phyloP scores from a whole-genome alignment of 768 basidiomycete species.

The Lyophyllum atratum region DNA sequence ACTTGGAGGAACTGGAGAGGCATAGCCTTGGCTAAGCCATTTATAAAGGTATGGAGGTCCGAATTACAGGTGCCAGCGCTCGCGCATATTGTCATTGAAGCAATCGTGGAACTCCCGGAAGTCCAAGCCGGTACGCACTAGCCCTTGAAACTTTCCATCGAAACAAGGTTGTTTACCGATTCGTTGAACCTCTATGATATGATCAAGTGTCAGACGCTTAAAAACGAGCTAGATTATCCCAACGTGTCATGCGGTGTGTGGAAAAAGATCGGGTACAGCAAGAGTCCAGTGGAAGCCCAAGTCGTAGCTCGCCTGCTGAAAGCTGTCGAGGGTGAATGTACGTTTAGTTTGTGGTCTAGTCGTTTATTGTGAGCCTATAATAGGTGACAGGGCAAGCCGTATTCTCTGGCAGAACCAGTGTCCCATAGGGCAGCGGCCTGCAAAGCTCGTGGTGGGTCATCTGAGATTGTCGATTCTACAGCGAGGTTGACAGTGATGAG shows the following conservation, averaged over 20 bases:
- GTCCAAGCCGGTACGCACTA: too few relatives aligned
- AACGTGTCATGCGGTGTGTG: neutral
- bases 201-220: neutral
- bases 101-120: neutral
- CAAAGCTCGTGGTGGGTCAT: neutral
- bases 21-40: neutral
- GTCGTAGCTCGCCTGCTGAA: too few relatives aligned
- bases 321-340: too few relatives aligned
- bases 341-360: too few relatives aligned
- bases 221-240: neutral
- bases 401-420: neutral
- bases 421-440: too few relatives aligned
- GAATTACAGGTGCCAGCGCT: neutral
- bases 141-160: neutral
- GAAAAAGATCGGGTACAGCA: too few relatives aligned
- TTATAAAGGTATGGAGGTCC: neutral
- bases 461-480: neutral
- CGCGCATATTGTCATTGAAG: neutral
- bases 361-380: neutral
- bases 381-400: neutral
- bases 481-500: too few relatives aligned
- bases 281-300: too few relatives aligned
- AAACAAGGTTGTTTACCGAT: neutral
- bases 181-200: too few relatives aligned
- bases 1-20: neutral